Conservation (phyloP, 2,329 filamentous ascomycete genomes). For the Bretziella fagacearum region DNA sequence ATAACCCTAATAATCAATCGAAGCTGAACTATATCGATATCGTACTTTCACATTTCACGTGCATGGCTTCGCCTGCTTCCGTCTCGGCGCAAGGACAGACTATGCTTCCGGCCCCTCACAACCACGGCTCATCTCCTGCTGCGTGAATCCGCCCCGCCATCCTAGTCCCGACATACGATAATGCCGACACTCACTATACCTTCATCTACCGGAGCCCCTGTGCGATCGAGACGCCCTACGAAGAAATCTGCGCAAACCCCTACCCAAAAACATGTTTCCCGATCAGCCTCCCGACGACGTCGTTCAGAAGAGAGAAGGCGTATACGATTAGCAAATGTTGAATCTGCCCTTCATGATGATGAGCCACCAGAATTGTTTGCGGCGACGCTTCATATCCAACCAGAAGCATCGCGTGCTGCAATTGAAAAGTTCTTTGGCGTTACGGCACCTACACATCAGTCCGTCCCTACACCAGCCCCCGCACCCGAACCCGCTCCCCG, state of each 20-base stretch:
- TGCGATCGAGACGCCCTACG: neutral
- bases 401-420: neutral
- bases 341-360: conserved; percentile 7
- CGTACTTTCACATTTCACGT: no score
- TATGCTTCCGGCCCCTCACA: neutral
- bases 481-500: neutral
- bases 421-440: conserved; percentile 4
- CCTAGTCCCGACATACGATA: no score
- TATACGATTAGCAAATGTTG: neutral
- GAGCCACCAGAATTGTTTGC: conserved; percentile 7
- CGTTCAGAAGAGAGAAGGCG: neutral
- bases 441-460: no score
- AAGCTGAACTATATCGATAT: neutral
- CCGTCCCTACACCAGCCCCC: neutral
- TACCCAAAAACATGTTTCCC: neutral
- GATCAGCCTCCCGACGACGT: neutral
- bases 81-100: neutral
- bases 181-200: neutral
- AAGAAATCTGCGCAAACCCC: neutral
- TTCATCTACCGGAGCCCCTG: neutral
- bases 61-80: neutral
- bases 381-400: conserved; percentile 3
- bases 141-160: neutral
- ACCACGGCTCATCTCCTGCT: neutral
- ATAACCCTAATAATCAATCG: no score